Evolutionary conservation across 352 stramenopile species (phyloP).

Genomic region (Pythium oligandrum): DNA sequence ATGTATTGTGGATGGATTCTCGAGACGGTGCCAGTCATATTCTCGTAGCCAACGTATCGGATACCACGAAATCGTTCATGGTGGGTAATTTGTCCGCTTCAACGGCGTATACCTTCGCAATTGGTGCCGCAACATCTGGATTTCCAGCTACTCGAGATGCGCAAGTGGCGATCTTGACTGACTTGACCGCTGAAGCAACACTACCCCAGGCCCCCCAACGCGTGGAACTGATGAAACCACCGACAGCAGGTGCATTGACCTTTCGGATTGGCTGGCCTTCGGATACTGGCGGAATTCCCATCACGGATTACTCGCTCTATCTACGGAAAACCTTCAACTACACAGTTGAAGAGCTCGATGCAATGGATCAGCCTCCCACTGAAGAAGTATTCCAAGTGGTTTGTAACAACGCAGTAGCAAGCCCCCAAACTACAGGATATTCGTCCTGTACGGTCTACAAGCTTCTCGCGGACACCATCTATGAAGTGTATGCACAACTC

Average conservation of each 20-base stretch:
- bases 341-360: too few species aligned
- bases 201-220: conserved; percentile 18
- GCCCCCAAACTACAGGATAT: not conserved
- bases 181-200: conserved; percentile 18
- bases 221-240: not conserved
- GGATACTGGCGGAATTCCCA: conserved; percentile 30
- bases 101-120: conserved; percentile 28
- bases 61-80: conserved; percentile 2
- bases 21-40: conserved; percentile 2
- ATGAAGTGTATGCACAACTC: conserved; percentile 41
- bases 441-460: conserved; percentile 29
- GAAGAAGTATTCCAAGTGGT: conserved; percentile 14
- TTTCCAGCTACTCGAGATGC: conserved; percentile 14
- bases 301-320: conserved; percentile 33
- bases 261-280: not conserved
- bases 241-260: not conserved
- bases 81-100: conserved; percentile 25
- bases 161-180: conserved; percentile 6
- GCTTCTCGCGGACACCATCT: conserved; percentile 30
- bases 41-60: not conserved
- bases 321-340: conserved; percentile 10
- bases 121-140: conserved; percentile 18
- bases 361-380: not conserved
- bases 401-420: conserved; percentile 4
- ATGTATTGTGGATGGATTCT: conserved; percentile 12